Percentiles rank a stretch among this genome's conserved stretches.
Conservation (phyloP, 2,329 filamentous ascomycete species). For the Dothistroma septosporum region DNA sequence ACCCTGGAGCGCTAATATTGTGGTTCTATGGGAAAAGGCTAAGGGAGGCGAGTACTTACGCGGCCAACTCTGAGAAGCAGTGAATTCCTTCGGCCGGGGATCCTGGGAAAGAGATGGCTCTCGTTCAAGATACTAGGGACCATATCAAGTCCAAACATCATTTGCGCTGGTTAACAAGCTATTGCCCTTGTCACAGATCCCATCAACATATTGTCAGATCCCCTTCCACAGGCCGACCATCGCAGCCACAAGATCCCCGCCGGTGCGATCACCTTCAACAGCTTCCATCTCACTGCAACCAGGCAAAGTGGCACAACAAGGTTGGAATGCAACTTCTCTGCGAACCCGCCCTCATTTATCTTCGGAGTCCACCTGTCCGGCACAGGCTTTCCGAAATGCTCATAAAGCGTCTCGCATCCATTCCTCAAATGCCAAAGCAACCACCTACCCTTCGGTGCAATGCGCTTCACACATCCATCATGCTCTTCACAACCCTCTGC, state of each 20-base stretch:
- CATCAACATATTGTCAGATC: background rate
- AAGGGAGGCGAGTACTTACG: background rate
- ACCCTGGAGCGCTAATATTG: slow-evolving; percentile 20
- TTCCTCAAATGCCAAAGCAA: background rate
- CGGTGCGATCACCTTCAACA: background rate
- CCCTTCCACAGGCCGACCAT: background rate
- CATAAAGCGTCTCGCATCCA: slow-evolving; percentile 3
- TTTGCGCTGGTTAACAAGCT: background rate
- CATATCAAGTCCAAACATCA: too few species aligned
- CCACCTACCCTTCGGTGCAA: slow-evolving; percentile 1
- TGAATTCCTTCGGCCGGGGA: background rate
- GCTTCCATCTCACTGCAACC: background rate
- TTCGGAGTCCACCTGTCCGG: background rate
- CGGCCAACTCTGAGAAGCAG: background rate
- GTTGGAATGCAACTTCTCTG: background rate
- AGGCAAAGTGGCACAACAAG: background rate
- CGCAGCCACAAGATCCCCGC: background rate
- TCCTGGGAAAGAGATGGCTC: background rate
- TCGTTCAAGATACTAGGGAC: too few species aligned
- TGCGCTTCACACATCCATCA: background rate
- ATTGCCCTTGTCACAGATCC: background rate
- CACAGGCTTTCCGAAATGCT: background rate
- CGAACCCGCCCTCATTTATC: background rate
- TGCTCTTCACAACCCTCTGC: slow-evolving; percentile 4
- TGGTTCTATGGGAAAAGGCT: slow-evolving; percentile 22